Evolutionary conservation across 1,284 basidiomycete species (phyloP).

Genomic region (Rhodofomes roseus): DNA sequence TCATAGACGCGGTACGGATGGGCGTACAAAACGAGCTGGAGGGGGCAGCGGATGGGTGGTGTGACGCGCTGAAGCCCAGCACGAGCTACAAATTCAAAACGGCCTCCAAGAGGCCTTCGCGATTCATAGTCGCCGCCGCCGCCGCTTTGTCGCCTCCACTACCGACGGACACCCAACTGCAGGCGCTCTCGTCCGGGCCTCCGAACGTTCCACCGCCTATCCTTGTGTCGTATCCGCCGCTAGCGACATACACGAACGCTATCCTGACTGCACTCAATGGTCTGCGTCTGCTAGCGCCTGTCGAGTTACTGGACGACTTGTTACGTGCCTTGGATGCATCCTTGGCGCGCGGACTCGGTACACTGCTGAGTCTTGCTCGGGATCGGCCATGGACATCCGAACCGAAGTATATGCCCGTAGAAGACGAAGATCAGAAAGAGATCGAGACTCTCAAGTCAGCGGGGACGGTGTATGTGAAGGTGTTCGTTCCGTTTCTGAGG

Average conservation of each 20-base stretch:
- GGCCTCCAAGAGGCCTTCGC: conserved; percentile 15
- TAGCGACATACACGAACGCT: conserved; percentile 76
- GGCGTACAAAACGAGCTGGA: conserved; percentile 40
- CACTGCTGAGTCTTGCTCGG: conserved; percentile 25
- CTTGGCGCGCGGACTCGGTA: conserved; percentile 42
- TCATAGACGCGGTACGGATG: conserved; percentile 54
- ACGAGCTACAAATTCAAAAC: conserved; percentile 11
- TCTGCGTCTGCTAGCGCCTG: conserved; percentile 77
- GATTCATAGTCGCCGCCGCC: conserved; percentile 18
- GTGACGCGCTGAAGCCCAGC: conserved; percentile 7
- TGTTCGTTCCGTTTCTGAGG: conserved; percentile 67
- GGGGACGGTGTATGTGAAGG: conserved; percentile 52
- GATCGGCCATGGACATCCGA: conserved; percentile 13
- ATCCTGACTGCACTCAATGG: conserved; percentile 76
- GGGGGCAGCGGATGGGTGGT: conserved; percentile 25
- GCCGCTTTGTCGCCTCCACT: conserved; percentile 23
- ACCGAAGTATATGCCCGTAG: conserved; percentile 19
- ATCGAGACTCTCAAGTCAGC: conserved; percentile 44
- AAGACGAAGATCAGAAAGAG: conserved; percentile 35
- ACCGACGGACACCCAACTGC: conserved; percentile 19
- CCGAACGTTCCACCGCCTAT: conserved; percentile 63
- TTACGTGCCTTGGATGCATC: conserved; percentile 45
- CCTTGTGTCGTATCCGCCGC: conserved; percentile 71
- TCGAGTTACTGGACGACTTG: conserved; percentile 47
- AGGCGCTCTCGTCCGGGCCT: conserved; percentile 20